Base-by-base conservation (phyloP, 345 rosid species). In the Camelina laxa region DNA sequence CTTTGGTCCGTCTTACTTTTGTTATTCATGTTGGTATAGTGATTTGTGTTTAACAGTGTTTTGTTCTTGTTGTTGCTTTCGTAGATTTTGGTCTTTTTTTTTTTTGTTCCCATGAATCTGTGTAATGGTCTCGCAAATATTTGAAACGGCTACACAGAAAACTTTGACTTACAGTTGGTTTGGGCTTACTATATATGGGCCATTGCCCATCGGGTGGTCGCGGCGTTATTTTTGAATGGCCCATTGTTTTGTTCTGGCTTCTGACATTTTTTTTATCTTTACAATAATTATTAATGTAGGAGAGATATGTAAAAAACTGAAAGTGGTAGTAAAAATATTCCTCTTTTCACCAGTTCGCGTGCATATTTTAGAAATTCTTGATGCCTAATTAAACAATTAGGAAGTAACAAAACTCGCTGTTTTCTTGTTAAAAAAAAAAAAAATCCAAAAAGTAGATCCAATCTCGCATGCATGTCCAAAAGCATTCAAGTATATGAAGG, bases 391-490 rank as follows among this genome's bases (percentile, higher is more conserved):
- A 20, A 20, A n/a, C 22, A 39, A 31, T 55, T 39, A 16, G 17
- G 17, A 68, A 57, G 31, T 27, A 57, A 47, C 20, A 22, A 49
- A 38, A 36, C 9, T n/a, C 24, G 60, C 42, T 67, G 50, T 36
- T 54, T 54, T 6, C 6, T 4, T 35, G 38, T 21, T 14, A 7
- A 15, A 62, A 7, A 12, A 20, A 7, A 15, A 62, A 7, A 12
- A 30, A 17, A 8, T 31, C 20, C 36, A 33, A 47, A 60, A 70
- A 60, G 67, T 70, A 60, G 49, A 59, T 70, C 38, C 36, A 20
- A 60, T 47, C 38, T 48, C 59, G 67, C 75, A 70, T 70, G 67
- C 74, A 70, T 27, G 50, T 70, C 16, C 38, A 35, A 35, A 59
- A 59, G 35, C 48, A 70, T 58, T 44, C n/a, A 57, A 16, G 21